These are phyloP conservation scores for Leccinum subfulvum DNA, from an alignment of 1,284 basidiomycete species.

Conservation along the genomic window DNA sequence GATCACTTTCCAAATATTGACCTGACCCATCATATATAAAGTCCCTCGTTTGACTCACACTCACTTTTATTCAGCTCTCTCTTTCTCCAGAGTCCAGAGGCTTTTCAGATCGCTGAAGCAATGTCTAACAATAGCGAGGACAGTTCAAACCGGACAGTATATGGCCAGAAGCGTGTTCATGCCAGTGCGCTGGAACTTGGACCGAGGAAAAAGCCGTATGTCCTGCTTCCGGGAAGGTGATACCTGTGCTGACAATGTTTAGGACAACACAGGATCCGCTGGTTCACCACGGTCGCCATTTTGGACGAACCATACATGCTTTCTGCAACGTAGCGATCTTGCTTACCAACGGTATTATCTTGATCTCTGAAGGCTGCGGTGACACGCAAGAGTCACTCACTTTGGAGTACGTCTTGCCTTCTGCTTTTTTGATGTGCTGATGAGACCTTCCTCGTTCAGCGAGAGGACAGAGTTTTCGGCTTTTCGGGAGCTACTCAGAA, in stretches of 20 bases:
- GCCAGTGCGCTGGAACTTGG: background rate
- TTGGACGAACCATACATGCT: background rate
- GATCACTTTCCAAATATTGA: background rate
- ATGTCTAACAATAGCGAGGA: background rate
- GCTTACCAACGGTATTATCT: background rate
- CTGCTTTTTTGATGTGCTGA: background rate
- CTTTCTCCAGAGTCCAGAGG: background rate
- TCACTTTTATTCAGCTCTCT: background rate
- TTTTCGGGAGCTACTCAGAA: background rate
- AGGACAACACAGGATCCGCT: background rate
- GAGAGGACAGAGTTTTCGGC: background rate
- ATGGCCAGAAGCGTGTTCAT: background rate
- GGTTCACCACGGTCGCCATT: background rate
- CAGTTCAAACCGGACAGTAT: background rate
- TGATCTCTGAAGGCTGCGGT: background rate
- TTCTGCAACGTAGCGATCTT: background rate
- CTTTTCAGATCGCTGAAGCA: background rate
- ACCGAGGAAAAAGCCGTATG: background rate
- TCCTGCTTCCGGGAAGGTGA: background rate
- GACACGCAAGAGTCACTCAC: background rate
- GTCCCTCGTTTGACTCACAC: background rate
- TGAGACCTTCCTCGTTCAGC: background rate
- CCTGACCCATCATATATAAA: background rate
- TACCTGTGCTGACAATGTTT: background rate
- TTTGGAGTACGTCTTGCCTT: background rate